Evolutionary conservation across 2,329 filamentous ascomycete species (phyloP), one percentile per base, ranked within the genome.

Genomic region (Calonectria pteridis): DNA sequence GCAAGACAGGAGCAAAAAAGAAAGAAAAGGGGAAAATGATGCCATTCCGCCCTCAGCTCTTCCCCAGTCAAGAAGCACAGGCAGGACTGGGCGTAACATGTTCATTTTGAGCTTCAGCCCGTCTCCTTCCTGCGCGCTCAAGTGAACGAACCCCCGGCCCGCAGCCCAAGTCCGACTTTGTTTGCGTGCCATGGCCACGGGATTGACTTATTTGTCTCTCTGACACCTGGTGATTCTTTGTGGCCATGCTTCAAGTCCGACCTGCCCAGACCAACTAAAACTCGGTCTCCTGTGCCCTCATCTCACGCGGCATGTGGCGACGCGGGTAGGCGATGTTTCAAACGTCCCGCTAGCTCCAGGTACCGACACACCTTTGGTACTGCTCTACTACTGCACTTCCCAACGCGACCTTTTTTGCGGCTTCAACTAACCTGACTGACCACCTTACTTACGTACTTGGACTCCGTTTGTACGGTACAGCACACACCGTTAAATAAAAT

Each of bases 261-360:
- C 29, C 10, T 33, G 26, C 23, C 16, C 37, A 64, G 28, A 26
- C 59, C 59, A 49, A 29, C 59, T 31, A 64, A 64, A 64, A 49
- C 18, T 62, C 23, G 23, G 16, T 16, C 55, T 62, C 18, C 23
- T 40, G 13, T 40, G 20, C 14, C 16, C 55, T 62, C 55, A 62
- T 62, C 55, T 62, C 33, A 40, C 33, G 10, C 33, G 23, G 55
- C 55, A 40, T 67, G 68, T 53, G 72, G 68, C 68, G 53, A 70
- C 35, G 43, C 71, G 67, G 74, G 69, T 72, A 53, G 70, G 70
- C 75, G 69, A 68, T 73, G 64, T 75, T 73, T 73, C 76, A 77
- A 69, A 46, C 58, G 58, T 43, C 74, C 66, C 66, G 55, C 73
- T 77, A 76, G 71, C 46, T 71, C 68, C 70, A 72, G 76, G 68